These are phyloP conservation scores for Fusarium subtropicale DNA, from an alignment of 2,329 filamentous ascomycete species.

Conservation along the genomic window DNA sequence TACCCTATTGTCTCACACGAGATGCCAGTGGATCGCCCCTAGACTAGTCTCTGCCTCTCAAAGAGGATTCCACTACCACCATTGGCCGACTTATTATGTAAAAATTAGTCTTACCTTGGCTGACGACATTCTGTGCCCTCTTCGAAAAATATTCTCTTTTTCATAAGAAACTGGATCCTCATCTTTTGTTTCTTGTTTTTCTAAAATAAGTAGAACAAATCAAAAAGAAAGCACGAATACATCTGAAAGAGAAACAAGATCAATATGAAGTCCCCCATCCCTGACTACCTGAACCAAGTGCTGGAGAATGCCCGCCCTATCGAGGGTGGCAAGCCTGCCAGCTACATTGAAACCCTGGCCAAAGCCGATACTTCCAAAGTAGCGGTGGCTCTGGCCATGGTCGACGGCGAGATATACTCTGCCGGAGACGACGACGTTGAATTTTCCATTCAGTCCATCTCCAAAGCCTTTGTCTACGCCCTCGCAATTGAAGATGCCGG, in stretches of 20 bases:
- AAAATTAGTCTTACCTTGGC: conserved; percentile 24
- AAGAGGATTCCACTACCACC: background rate
- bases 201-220: background rate
- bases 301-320: conserved; percentile 50
- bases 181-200: background rate
- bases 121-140: conserved; percentile 28
- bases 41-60: background rate
- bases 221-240: background rate
- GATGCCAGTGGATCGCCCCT: background rate
- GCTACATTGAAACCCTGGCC: conserved; percentile 55
- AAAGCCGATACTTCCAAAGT: conserved; percentile 55
- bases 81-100: conserved; percentile 22
- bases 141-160: conserved; percentile 5
- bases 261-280: conserved; percentile 52
- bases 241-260: background rate
- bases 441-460: conserved; percentile 57
- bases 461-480: conserved; percentile 56
- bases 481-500: conserved; percentile 55
- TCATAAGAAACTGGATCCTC: background rate
- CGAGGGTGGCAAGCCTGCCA: conserved; percentile 49
- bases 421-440: conserved; percentile 54
- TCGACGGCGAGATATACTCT: conserved; percentile 55
- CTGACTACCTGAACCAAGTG: conserved; percentile 51
- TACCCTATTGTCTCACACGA: conserved; percentile 13
- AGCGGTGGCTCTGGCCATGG: conserved; percentile 54